Percentiles rank a stretch among this genome's conserved stretches.
Evolutionary conservation across 306 rosid genomes (phyloP).

Genomic region (Crotalaria pallida): DNA sequence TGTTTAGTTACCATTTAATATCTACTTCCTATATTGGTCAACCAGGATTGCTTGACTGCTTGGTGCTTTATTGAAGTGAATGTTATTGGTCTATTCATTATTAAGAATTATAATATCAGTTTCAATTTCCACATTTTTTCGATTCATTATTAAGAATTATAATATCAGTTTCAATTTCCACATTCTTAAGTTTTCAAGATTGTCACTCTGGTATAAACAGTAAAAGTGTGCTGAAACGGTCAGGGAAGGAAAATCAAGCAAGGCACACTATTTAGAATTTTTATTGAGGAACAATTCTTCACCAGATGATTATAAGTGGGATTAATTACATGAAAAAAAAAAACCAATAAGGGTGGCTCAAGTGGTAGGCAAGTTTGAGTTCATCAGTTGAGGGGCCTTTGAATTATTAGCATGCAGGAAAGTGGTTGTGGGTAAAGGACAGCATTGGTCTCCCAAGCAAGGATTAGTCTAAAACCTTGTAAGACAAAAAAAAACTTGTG

Average conservation of each 20-base stretch:
- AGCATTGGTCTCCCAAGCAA: background rate
- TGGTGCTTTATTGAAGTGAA: background rate
- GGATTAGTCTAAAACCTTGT: background rate
- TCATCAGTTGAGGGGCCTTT: background rate
- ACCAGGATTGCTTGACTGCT: slow-evolving; percentile 1
- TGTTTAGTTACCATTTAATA: too few relatives aligned
- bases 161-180: background rate
- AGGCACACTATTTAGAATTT: background rate
- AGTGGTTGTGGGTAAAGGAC: background rate
- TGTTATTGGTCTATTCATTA: slow-evolving; percentile 3
- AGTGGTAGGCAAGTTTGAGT: background rate
- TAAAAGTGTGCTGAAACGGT: slow-evolving; percentile 10
- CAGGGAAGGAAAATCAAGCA: background rate
- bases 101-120: slow-evolving; percentile 3
- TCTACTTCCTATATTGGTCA: slow-evolving; percentile 7
- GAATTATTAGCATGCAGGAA: background rate
- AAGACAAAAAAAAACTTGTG: background rate
- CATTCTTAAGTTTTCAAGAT: background rate
- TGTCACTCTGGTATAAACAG: background rate
- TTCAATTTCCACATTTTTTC: too few relatives aligned
- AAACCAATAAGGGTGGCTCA: background rate
- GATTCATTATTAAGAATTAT: slow-evolving; percentile 3
- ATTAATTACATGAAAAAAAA: background rate
- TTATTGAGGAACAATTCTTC: background rate
- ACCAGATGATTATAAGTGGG: background rate